A percentile compares a stretch with the other conserved stretches of the same genome.
These are phyloP conservation scores for Rutidosis leptorrhynchoides DNA, from an alignment of 129 eudicot species.

Conservation along the genomic window DNA sequence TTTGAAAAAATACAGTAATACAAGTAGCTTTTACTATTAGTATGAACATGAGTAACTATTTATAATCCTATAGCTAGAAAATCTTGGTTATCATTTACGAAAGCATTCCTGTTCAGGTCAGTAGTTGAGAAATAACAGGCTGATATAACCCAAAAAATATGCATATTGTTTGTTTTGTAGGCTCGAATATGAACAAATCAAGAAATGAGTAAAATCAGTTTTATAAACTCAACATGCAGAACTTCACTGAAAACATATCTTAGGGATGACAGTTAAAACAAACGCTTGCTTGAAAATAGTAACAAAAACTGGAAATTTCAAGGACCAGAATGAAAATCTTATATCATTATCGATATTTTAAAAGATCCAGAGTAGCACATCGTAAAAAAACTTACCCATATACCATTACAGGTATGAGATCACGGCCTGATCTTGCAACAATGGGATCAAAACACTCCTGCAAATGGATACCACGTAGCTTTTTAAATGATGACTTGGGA, in stretches of 20 bases:
- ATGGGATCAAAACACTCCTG: constrained; percentile 98
- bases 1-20: too few species aligned
- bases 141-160: background rate
- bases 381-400: constrained; percentile 67
- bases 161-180: constrained; percentile 6
- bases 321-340: background rate
- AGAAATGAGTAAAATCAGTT: background rate
- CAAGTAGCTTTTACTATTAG: background rate
- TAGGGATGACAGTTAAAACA: constrained; percentile 8
- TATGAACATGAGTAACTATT: background rate
- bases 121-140: background rate
- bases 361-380: too few species aligned
- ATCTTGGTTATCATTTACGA: constrained; percentile 1
- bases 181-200: background rate
- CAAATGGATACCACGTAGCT: constrained; percentile 5
- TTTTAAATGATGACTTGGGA: background rate
- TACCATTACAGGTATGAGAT: constrained; percentile 97
- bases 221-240: background rate
- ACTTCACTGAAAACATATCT: background rate
- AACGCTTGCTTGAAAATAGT: background rate
- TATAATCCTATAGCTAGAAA: background rate
- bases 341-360: too few species aligned
- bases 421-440: constrained; percentile 83
- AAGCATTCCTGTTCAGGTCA: background rate
- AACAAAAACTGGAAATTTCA: background rate